A percentile compares a stretch with the other conserved stretches of the same genome.
These are phyloP conservation scores for Globisporangium cystogenes DNA, from an alignment of 352 stramenopile genomes.

Conservation along the genomic window DNA sequence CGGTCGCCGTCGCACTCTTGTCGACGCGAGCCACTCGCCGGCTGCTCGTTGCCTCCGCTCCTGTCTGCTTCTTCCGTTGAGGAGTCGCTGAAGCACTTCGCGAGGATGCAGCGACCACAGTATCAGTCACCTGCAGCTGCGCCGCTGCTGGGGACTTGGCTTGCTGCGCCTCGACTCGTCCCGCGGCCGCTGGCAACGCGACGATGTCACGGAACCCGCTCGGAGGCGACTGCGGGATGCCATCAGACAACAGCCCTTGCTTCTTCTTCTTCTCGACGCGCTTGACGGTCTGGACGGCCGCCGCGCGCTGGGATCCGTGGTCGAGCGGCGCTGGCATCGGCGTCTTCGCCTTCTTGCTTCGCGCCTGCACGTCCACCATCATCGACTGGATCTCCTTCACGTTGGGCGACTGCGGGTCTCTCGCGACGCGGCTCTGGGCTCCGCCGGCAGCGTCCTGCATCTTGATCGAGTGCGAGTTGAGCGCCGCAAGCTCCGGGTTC, in stretches of 20 bases:
- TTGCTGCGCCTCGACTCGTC: constrained; percentile 1
- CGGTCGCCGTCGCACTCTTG: background rate
- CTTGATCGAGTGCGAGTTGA: constrained; percentile 65
- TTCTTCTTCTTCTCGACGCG: constrained; percentile 16
- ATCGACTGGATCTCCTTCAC: constrained; percentile 11
- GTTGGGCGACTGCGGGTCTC: background rate
- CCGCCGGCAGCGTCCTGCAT: constrained; percentile 27
- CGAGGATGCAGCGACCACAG: background rate
- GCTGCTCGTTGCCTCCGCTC: background rate
- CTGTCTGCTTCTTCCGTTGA: background rate
- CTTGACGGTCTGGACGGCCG: constrained; percentile 14
- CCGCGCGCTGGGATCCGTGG: constrained; percentile 17
- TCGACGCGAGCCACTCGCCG: background rate
- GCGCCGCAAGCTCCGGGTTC: constrained; percentile 48
- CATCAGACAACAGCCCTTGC: background rate
- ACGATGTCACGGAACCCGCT: constrained; percentile 6
- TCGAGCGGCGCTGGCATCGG: constrained; percentile 2
- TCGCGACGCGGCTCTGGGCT: background rate
- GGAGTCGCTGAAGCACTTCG: constrained; percentile 2
- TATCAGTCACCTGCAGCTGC: background rate
- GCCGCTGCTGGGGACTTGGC: background rate
- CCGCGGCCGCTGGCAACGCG: constrained; percentile 3
- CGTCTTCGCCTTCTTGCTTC: constrained; percentile 14
- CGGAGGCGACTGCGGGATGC: constrained; percentile 6
- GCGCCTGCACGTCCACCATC: constrained; percentile 27